phyloP scores from a whole-genome alignment of 768 basidiomycete species.

The Amanita thiersii region DNA sequence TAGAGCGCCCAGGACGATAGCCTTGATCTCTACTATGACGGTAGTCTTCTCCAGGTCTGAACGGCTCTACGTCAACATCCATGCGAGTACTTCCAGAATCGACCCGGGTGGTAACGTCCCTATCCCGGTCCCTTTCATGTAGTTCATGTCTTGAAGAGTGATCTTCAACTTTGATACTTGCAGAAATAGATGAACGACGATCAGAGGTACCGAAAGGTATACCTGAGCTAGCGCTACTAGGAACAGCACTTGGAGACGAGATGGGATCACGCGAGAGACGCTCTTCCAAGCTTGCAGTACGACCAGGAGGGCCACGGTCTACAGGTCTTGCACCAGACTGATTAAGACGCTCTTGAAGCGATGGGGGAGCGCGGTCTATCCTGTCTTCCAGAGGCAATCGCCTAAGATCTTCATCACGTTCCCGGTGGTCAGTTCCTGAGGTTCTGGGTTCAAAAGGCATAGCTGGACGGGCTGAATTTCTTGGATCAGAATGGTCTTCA shows the following conservation, averaged over 20 bases:
- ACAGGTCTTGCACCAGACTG: conserved; percentile 18
- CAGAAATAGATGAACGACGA: not conserved
- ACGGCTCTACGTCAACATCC: conserved; percentile 11
- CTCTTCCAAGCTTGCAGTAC: conserved; percentile 31
- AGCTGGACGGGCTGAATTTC: conserved; percentile 14
- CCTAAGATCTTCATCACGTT: conserved; percentile 10
- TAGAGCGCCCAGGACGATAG: not conserved
- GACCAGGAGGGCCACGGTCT: conserved; percentile 10
- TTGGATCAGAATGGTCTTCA: conserved; percentile 21
- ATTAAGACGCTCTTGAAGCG: conserved; percentile 13
- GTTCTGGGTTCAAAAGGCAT: conserved; percentile 9
- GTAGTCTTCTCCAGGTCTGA: conserved; percentile 10
- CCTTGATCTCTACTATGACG: conserved; percentile 15
- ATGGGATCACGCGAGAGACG: conserved; percentile 24
- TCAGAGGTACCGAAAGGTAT: conserved; percentile 8
- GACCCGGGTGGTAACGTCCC: conserved; percentile 5
- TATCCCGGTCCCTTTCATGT: not conserved
- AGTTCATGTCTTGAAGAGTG: not conserved
- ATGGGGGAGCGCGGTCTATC: conserved; percentile 5
- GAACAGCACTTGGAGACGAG: conserved; percentile 11
- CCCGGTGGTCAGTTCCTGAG: not conserved
- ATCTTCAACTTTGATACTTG: not conserved
- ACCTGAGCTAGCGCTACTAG: conserved; percentile 11
- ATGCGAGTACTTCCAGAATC: conserved; percentile 4
- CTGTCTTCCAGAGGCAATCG: no score